Evolutionary conservation across 2,329 filamentous ascomycete species (phyloP), one percentile per base, ranked within the genome.

Genomic region (Cordyceps farinosa): DNA sequence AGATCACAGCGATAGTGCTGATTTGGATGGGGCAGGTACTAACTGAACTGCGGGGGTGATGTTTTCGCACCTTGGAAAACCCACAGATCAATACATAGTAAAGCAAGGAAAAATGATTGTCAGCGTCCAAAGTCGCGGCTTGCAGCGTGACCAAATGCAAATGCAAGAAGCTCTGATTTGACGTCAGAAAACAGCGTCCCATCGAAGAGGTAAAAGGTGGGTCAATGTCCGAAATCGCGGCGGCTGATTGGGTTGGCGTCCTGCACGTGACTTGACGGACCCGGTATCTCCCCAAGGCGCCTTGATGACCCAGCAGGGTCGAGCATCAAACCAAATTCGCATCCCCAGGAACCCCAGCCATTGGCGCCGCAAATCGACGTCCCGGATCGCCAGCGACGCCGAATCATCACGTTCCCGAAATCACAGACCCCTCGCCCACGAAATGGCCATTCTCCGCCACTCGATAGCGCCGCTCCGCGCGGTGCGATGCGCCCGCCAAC

Each of bases 401-500:
- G 53, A 64, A n/a, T 10, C 58, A 67, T 27, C 66, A 65, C 66
- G 15, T 17, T 11, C n/a, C 13, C 60, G 27, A 40, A 22, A 42
- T 8, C 51, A 56, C 44, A 51, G 27, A 42, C 34, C n/a, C 30
- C 22, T 22, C 22, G 22, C 22, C 8, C 38, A 32, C 15, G 8
- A 30, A 9, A 78, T 78, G 76, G 72, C 70, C 63, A 67, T 77
- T 67, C 66, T 77, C 66, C 76, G 75, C 66, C 71, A 74, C 63
- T 68, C 75, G 64, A 72, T 70, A 65, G 72, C 74, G 66, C 73
- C 75, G 58, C 70, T 77, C 69, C 74, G 74, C 65, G 73, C 73
- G 62, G 69, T 71, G 69, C 75, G 75, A 67, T 77, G 73, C 73
- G 66, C 70, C 66, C 74, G 75, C 70, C 75, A 75, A 66, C 70